These are phyloP conservation scores for Sporothrix luriei DNA, from an alignment of 2,329 filamentous ascomycete species.

Conservation along the genomic window DNA sequence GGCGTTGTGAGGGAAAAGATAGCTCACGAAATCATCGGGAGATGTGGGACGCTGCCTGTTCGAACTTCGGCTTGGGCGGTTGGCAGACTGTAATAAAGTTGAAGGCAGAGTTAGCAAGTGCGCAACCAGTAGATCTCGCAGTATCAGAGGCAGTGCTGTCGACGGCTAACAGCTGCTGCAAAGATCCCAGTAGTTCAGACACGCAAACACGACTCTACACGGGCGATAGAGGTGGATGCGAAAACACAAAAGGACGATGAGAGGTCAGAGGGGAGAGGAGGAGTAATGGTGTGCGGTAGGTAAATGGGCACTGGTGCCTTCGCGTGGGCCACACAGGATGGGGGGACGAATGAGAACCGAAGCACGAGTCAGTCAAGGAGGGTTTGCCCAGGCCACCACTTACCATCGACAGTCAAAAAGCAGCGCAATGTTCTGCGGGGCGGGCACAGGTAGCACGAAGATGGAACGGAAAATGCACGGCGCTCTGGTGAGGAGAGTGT, in stretches of 20 bases:
- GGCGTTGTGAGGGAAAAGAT: slow-evolving; percentile 3
- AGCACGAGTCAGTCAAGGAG: neutral
- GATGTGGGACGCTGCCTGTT: slow-evolving; percentile 22
- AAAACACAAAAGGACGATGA: neutral
- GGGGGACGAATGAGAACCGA: slow-evolving; percentile 15
- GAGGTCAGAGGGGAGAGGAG: neutral
- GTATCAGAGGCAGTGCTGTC: neutral
- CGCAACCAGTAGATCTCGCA: neutral
- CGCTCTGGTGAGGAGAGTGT: slow-evolving; percentile 17
- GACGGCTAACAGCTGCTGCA: neutral
- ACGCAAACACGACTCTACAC: neutral
- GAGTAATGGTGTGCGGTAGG: slow-evolving; percentile 11
- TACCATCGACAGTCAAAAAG: slow-evolving; percentile 25
- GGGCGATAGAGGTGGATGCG: neutral
- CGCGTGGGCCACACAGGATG: neutral
- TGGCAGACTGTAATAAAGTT: slow-evolving; percentile 27
- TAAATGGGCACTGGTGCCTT: slow-evolving; percentile 24
- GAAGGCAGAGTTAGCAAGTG: neutral
- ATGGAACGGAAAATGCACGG: slow-evolving; percentile 1
- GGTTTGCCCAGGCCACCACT: slow-evolving; percentile 15
- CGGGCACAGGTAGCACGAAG: slow-evolving; percentile 20
- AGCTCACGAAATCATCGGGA: slow-evolving; percentile 13
- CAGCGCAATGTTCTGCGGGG: slow-evolving; percentile 25
- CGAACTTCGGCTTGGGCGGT: slow-evolving; percentile 19
- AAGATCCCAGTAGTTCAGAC: neutral